phyloP scores from a whole-genome alignment of 768 basidiomycete genomes.

The Naematelia encephala region DNA sequence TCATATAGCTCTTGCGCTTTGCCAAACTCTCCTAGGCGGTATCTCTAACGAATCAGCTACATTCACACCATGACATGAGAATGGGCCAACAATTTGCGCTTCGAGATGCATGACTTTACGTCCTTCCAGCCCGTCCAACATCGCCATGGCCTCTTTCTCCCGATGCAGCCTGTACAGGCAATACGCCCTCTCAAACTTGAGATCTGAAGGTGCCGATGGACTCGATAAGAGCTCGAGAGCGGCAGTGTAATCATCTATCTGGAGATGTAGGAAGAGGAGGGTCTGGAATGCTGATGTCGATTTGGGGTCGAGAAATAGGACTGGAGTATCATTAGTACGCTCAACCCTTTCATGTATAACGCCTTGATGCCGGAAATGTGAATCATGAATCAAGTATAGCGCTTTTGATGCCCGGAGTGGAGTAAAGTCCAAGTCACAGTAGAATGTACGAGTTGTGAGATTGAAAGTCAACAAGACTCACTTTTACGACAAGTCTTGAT shows the following conservation, averaged over 20 bases:
- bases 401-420: too few relatives aligned
- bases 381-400: too few relatives aligned
- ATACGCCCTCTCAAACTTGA: constrained; percentile 71
- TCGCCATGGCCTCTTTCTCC: constrained; percentile 63
- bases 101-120: constrained; percentile 74
- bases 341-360: neutral
- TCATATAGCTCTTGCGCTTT: constrained; percentile 73
- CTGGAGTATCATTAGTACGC: constrained; percentile 51
- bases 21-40: constrained; percentile 73
- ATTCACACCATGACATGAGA: neutral
- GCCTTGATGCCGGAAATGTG: too few relatives aligned
- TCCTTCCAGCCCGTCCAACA: constrained; percentile 54
- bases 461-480: constrained; percentile 53
- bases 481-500: constrained; percentile 91
- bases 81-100: constrained; percentile 74
- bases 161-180: constrained; percentile 78
- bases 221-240: constrained; percentile 61
- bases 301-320: constrained; percentile 64
- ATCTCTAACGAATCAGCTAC: constrained; percentile 57
- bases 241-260: constrained; percentile 73
- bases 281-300: constrained; percentile 69
- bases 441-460: too few relatives aligned
- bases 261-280: constrained; percentile 80
- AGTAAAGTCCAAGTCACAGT: too few relatives aligned
- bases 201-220: constrained; percentile 27